Conservation (phyloP, 805 yeast genomes). For the Lipomyces chichibuensis region DNA sequence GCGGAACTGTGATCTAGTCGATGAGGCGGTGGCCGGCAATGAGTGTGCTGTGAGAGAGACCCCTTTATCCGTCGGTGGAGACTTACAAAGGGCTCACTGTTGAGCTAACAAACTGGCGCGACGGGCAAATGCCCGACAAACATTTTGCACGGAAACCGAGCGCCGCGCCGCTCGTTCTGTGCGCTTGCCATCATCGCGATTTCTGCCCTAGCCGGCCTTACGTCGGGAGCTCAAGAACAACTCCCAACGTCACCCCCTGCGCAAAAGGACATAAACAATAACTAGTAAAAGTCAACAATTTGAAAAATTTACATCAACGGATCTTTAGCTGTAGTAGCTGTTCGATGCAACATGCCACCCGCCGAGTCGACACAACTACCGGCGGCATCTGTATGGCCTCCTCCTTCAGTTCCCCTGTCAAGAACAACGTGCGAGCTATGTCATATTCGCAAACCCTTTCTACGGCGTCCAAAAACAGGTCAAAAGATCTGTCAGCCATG, state of each 20-base stretch:
- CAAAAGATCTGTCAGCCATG: constrained; percentile 90
- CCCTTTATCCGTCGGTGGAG: background rate
- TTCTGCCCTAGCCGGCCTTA: background rate
- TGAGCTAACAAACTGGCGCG: background rate
- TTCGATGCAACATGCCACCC: background rate
- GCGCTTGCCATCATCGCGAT: background rate
- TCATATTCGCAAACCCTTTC: constrained; percentile 75
- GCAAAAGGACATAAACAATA: too few relatives aligned
- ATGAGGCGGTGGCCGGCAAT: background rate
- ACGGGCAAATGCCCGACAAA: background rate
- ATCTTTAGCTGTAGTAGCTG: background rate
- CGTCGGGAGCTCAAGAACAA: background rate
- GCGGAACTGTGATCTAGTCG: background rate
- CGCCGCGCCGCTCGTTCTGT: background rate
- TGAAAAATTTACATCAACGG: too few relatives aligned
- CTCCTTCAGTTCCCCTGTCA: background rate
- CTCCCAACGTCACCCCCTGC: background rate
- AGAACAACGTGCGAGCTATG: constrained; percentile 73
- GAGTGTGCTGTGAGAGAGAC: background rate
- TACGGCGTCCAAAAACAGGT: constrained; percentile 89
- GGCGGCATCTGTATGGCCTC: background rate
- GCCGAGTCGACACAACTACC: background rate
- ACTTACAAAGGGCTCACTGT: background rate
- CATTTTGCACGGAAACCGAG: background rate
- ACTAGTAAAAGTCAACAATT: too few relatives aligned